Evolutionary conservation across 345 rosid species (phyloP).

Genomic region (Brassica juncea): DNA sequence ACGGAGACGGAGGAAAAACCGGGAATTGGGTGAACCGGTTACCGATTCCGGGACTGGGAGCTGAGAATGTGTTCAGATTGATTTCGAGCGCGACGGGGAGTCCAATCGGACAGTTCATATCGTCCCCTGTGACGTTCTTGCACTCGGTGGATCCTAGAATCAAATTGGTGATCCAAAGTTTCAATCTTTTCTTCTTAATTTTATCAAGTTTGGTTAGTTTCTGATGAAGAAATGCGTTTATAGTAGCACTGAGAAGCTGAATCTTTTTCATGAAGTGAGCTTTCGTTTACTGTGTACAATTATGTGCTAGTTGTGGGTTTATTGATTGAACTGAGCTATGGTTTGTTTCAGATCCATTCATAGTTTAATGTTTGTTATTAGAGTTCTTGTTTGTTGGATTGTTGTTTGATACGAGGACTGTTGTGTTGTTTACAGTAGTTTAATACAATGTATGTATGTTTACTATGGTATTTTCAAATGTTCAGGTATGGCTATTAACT

Average conservation of each 20-base stretch:
- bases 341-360: background rate
- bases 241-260: too few relatives aligned
- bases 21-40: constrained; percentile 62
- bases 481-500: constrained; percentile 90
- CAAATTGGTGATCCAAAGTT: constrained; percentile 57
- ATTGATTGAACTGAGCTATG: background rate
- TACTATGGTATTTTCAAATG: constrained; percentile 23
- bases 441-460: background rate
- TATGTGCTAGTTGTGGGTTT: too few relatives aligned
- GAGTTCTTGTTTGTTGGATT: background rate
- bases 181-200: background rate
- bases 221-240: background rate
- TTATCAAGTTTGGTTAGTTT: background rate
- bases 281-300: too few relatives aligned
- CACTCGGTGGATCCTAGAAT: constrained; percentile 87
- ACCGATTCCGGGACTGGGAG: constrained; percentile 59
- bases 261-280: background rate
- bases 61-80: constrained; percentile 73
- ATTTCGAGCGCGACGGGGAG: constrained; percentile 78
- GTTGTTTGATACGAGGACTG: background rate
- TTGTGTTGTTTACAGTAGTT: too few relatives aligned
- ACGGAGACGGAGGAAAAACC: constrained; percentile 40
- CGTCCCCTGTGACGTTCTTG: constrained; percentile 76
- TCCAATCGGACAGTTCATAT: constrained; percentile 84
- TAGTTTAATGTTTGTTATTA: background rate